phyloP scores from a whole-genome alignment of 441 rosid genomes.

The Bocquillonia castaneifolia region DNA sequence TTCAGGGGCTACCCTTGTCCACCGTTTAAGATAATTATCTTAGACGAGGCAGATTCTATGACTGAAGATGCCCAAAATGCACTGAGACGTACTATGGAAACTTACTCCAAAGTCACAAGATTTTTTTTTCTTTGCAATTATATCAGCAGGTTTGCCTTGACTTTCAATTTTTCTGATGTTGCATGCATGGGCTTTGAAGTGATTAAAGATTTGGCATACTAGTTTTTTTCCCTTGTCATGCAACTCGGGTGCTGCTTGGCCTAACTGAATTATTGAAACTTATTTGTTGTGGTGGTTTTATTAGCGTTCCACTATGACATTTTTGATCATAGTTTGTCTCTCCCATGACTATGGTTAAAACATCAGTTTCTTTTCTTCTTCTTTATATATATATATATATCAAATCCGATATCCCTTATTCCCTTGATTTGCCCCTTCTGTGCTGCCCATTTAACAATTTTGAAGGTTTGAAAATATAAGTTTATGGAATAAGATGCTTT shows the following conservation, averaged over 20 bases:
- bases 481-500: not conserved
- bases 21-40: slow-evolving; percentile 80
- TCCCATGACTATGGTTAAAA: not conserved
- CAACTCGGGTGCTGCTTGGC: not conserved
- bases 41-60: slow-evolving; percentile 98
- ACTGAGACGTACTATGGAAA: slow-evolving; percentile 93
- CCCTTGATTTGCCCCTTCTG: not conserved
- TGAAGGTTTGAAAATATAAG: not conserved
- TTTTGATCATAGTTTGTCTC: not conserved
- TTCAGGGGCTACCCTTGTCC: slow-evolving; percentile 87
- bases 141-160: slow-evolving; percentile 75
- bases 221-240: not conserved
- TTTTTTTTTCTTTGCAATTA: slow-evolving; percentile 90
- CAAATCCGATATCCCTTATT: not conserved
- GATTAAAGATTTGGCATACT: not conserved
- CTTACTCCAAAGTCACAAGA: slow-evolving; percentile 88
- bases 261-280: not conserved
- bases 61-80: slow-evolving; percentile 99
- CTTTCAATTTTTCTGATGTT: not conserved
- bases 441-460: slow-evolving; percentile 1
- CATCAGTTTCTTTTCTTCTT: not conserved
- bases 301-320: not conserved
- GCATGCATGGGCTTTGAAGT: not conserved
- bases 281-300: not conserved
- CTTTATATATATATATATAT: too few relatives aligned